Conservation (phyloP, 2,329 filamentous ascomycete species). For the Ophiostoma quercus region DNA sequence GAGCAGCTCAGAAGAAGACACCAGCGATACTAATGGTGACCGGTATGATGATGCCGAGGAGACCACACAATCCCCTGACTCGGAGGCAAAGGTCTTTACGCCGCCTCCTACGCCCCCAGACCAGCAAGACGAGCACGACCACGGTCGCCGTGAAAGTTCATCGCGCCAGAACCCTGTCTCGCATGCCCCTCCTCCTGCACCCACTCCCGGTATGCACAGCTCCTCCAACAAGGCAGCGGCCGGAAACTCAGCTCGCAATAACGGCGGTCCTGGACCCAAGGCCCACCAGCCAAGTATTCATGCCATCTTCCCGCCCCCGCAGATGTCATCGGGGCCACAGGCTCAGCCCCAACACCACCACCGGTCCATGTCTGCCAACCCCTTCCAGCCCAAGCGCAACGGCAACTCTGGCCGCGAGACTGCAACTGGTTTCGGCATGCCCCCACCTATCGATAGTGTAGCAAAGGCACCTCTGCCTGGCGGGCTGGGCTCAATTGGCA, state of each 20-base stretch:
- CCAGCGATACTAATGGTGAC: neutral
- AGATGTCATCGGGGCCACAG: neutral
- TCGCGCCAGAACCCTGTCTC: neutral
- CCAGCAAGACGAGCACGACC: neutral
- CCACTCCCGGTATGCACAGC: neutral
- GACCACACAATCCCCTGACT: neutral
- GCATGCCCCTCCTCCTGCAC: constrained; percentile 1
- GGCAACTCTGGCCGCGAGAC: neutral
- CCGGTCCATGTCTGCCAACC: constrained; percentile 16
- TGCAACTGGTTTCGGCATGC: constrained; percentile 5
- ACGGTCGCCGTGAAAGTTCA: neutral
- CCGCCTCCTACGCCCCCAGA: constrained; percentile 10
- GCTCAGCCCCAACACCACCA: constrained; percentile 2
- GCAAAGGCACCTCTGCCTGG: neutral
- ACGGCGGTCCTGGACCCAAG: neutral
- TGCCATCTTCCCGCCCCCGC: constrained; percentile 5
- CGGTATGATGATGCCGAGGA: constrained; percentile 11
- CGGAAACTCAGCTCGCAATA: neutral
- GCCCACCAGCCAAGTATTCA: neutral
- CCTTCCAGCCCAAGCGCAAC: constrained; percentile 2
- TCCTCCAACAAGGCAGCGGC: no score
- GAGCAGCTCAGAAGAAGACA: neutral
- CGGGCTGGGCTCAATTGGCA: neutral
- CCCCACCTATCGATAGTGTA: neutral
- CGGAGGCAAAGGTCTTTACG: constrained; percentile 11